Conservation (phyloP, 805 yeast species). For the Crinitomyces ghanaensis region DNA sequence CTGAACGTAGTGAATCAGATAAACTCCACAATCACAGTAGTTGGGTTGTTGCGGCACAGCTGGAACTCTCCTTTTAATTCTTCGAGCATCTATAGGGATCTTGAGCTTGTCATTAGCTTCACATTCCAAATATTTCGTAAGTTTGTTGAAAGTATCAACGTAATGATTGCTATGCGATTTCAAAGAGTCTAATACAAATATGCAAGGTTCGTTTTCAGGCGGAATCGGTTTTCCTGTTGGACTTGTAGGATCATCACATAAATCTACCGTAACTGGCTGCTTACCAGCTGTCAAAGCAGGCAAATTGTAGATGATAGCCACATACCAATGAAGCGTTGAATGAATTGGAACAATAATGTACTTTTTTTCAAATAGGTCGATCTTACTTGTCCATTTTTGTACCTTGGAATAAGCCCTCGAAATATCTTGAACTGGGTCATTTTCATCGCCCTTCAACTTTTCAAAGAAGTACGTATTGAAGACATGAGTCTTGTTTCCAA, state of each 20-base stretch:
- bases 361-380: slow-evolving; percentile 48
- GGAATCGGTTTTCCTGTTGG: background rate
- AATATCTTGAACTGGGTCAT: too few relatives aligned
- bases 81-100: slow-evolving; percentile 34
- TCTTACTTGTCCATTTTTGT: slow-evolving; percentile 71
- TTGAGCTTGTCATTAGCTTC: slow-evolving; percentile 59
- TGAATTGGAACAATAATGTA: slow-evolving; percentile 72
- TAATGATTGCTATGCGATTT: slow-evolving; percentile 18
- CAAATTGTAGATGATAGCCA: slow-evolving; percentile 55
- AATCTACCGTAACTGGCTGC: slow-evolving; percentile 4
- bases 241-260: background rate
- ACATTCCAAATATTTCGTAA: slow-evolving; percentile 47
- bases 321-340: slow-evolving; percentile 78
- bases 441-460: slow-evolving; percentile 30
- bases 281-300: slow-evolving; percentile 12
- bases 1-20: slow-evolving; percentile 48
- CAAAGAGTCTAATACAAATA: slow-evolving; percentile 68
- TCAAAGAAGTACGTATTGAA: slow-evolving; percentile 80
- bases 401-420: slow-evolving; percentile 39
- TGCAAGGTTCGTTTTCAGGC: slow-evolving; percentile 24
- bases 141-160: slow-evolving; percentile 29
- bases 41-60: slow-evolving; percentile 76
- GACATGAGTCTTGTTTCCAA: slow-evolving; percentile 36
- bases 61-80: slow-evolving; percentile 39
- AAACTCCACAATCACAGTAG: slow-evolving; percentile 91